phyloP scores from a whole-genome alignment of 139 green algal genomes.

The Chlamydomonas applanata region DNA sequence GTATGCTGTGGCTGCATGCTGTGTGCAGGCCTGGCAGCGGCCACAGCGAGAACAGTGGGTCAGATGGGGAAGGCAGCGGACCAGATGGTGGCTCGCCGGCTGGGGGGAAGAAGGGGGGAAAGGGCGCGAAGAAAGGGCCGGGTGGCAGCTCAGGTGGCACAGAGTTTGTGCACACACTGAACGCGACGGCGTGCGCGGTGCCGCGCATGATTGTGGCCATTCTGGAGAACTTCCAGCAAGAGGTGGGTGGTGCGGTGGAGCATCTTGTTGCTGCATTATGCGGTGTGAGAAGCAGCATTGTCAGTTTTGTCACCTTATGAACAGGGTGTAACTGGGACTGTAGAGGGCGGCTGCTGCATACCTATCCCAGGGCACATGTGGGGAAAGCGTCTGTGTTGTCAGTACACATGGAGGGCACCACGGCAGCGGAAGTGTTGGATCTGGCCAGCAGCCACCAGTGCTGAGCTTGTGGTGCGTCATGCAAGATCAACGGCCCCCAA shows the following conservation, averaged over 20 bases:
- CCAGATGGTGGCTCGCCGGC: background rate
- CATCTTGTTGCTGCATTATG: background rate
- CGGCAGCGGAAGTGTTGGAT: too few species aligned
- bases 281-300: too few species aligned
- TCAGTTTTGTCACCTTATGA: too few species aligned
- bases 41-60: too few species aligned
- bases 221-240: slow-evolving; percentile 94
- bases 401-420: too few species aligned
- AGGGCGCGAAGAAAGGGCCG: slow-evolving; percentile 52
- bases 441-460: too few species aligned
- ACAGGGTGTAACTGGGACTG: too few species aligned
- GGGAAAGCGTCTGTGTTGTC: too few species aligned
- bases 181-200: slow-evolving; percentile 95
- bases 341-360: too few species aligned
- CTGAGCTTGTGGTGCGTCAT: too few species aligned
- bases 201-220: slow-evolving; percentile 97
- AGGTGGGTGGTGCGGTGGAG: background rate
- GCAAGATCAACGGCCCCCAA: too few species aligned
- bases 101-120: slow-evolving; percentile 2
- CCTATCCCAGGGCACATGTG: too few species aligned
- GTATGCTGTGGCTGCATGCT: background rate
- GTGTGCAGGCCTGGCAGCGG: background rate
- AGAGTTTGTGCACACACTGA: slow-evolving; percentile 95
- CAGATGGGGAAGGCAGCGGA: background rate
- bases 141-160: slow-evolving; percentile 35